Conservation (phyloP, 371 early-diverging fungal species). For the Mortierella sp. region DNA sequence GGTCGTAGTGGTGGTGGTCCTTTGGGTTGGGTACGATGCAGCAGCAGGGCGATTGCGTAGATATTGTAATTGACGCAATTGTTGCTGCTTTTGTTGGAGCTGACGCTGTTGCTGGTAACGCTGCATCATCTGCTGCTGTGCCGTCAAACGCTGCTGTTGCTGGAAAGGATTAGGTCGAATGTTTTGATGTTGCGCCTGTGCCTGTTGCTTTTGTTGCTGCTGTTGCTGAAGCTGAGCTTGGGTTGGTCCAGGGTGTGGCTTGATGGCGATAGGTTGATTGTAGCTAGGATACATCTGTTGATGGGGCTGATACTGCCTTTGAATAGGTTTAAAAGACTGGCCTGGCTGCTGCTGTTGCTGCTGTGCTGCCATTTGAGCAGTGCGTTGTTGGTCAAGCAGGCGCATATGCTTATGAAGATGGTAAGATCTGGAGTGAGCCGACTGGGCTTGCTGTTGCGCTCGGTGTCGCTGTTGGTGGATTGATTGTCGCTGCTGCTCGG, state of each 20-base stretch:
- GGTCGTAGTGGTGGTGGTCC: background rate
- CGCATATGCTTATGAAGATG: slow-evolving; percentile 56
- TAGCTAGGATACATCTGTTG: slow-evolving; percentile 52
- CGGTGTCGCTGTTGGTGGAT: slow-evolving; percentile 51
- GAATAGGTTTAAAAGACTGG: slow-evolving; percentile 20
- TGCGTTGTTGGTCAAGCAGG: slow-evolving; percentile 50
- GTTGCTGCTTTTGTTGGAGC: slow-evolving; percentile 48
- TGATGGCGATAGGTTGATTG: slow-evolving; percentile 44
- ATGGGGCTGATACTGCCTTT: slow-evolving; percentile 51
- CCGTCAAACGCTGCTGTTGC: slow-evolving; percentile 26
- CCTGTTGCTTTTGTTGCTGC: slow-evolving; percentile 18
- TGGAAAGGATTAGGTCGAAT: slow-evolving; percentile 21
- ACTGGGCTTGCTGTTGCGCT: slow-evolving; percentile 53
- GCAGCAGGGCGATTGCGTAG: slow-evolving; percentile 29
- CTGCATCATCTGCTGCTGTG: slow-evolving; percentile 37
- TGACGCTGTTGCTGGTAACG: slow-evolving; percentile 46
- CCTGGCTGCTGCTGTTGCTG: slow-evolving; percentile 18
- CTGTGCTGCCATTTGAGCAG: slow-evolving; percentile 32
- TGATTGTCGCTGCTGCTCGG: slow-evolving; percentile 41
- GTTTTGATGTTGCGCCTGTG: slow-evolving; percentile 9
- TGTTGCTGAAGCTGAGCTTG: slow-evolving; percentile 11
- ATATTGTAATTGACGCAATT: slow-evolving; percentile 44
- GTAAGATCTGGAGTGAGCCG: slow-evolving; percentile 52
- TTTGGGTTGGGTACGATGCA: slow-evolving; percentile 27
- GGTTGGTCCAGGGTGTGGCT: slow-evolving; percentile 36